Evolutionary conservation across 208 protist species (phyloP).

Genomic region (Acanthamoeba lenticulata): DNA sequence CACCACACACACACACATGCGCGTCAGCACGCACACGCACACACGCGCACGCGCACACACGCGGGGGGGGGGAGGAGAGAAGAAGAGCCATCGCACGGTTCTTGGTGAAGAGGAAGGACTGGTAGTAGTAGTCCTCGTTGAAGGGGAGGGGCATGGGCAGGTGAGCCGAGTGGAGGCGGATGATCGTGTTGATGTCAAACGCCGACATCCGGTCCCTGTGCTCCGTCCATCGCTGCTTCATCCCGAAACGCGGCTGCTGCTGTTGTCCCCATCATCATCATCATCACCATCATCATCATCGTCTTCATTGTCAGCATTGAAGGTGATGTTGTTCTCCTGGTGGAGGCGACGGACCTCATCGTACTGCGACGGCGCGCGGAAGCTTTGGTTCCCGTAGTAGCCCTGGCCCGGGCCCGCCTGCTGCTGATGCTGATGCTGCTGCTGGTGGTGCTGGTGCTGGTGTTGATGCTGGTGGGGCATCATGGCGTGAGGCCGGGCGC

Average conservation of each 20-base stretch:
- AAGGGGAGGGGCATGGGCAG: slow-evolving; percentile 74
- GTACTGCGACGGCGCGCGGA: too few relatives aligned
- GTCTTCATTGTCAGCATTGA: too few relatives aligned
- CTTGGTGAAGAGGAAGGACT: not conserved
- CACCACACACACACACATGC: not conserved
- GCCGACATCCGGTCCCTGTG: slow-evolving; percentile 64
- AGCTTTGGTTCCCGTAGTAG: too few relatives aligned
- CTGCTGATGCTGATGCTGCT: too few relatives aligned
- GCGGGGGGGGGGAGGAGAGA: not conserved
- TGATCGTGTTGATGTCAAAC: slow-evolving; percentile 77
- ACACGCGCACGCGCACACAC: too few relatives aligned
- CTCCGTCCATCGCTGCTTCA: not conserved
- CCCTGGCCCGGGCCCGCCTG: too few relatives aligned
- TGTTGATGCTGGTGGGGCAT: too few relatives aligned
- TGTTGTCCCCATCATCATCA: not conserved
- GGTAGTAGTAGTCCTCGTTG: slow-evolving; percentile 79
- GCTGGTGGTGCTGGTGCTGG: too few relatives aligned
- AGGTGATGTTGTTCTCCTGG: too few relatives aligned
- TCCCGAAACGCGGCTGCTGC: not conserved
- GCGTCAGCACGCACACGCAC: not conserved
- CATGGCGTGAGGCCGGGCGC: too few relatives aligned
- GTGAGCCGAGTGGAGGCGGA: slow-evolving; percentile 74
- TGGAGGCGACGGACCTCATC: not conserved
- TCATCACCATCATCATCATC: not conserved
- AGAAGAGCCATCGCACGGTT: not conserved